Conservation (phyloP, 177 flowering plant genomes). For the Vitis hybrid region DNA sequence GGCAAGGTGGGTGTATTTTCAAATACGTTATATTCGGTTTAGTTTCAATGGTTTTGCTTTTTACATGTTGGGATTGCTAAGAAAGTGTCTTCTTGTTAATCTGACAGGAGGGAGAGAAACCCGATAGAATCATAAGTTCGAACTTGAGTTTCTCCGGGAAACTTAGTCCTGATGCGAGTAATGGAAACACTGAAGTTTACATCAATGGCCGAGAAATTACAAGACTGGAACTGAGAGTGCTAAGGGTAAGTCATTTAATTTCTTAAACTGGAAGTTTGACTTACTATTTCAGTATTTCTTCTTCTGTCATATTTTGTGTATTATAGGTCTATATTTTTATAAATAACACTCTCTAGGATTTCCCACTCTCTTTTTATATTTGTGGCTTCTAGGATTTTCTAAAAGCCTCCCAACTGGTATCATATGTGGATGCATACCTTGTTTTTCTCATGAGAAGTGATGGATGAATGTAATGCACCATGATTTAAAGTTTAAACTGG, state of each 20-base stretch:
- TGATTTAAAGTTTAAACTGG: too few relatives aligned
- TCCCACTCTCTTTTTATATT: too few relatives aligned
- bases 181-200: conserved; percentile 89
- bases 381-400: too few relatives aligned
- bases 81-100: conserved; percentile 7
- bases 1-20: conserved; percentile 73
- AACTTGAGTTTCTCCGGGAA: conserved; percentile 89
- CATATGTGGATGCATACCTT: too few relatives aligned
- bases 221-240: conserved; percentile 72
- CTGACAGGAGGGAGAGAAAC: conserved; percentile 94
- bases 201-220: conserved; percentile 96
- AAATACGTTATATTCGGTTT: background rate
- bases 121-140: conserved; percentile 82
- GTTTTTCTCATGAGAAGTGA: too few relatives aligned
- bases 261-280: background rate
- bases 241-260: conserved; percentile 54
- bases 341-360: background rate
- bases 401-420: too few relatives aligned
- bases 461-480: too few relatives aligned
- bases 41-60: background rate
- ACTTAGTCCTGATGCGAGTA: conserved; percentile 78
- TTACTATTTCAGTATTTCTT: background rate
- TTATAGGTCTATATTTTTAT: too few relatives aligned
- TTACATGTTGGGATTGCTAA: background rate
- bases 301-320: background rate